These are phyloP conservation scores for Nicotiana otophora DNA, from an alignment of 257 asterid species.

Conservation along the genomic window DNA sequence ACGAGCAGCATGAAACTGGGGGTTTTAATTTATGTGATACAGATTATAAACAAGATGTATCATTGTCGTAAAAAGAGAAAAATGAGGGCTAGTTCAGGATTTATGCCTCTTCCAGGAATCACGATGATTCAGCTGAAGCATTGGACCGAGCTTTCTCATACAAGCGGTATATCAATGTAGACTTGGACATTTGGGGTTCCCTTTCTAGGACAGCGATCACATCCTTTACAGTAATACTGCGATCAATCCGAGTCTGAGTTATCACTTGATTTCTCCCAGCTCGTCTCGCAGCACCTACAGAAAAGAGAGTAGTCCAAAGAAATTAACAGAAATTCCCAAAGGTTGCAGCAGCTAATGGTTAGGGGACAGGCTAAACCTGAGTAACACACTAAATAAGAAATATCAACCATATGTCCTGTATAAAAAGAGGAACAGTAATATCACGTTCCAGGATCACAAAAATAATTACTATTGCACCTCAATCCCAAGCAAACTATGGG, in stretches of 20 bases:
- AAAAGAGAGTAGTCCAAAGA: not conserved
- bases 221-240: slow-evolving; percentile 72
- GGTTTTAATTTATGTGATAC: not conserved
- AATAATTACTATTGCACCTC: not conserved
- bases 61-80: not conserved
- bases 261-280: slow-evolving; percentile 57
- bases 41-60: not conserved
- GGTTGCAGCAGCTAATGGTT: not conserved
- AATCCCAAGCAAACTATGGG: not conserved
- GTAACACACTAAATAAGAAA: not conserved
- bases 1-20: not conserved
- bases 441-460: not conserved
- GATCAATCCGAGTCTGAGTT: slow-evolving; percentile 38
- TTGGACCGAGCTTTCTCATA: slow-evolving; percentile 43
- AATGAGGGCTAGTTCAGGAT: not conserved
- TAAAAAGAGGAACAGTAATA: not conserved
- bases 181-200: slow-evolving; percentile 89
- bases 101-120: not conserved
- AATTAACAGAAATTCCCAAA: not conserved
- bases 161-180: slow-evolving; percentile 57
- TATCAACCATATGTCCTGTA: slow-evolving; percentile 1
- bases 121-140: slow-evolving; percentile 27
- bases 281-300: slow-evolving; percentile 47
- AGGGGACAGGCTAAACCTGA: not conserved
- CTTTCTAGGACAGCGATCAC: slow-evolving; percentile 79